Evolutionary conservation across 2,329 filamentous ascomycete species (phyloP), one percentile per base, ranked within the genome.

Genomic region (Aspergillus vadensis): DNA sequence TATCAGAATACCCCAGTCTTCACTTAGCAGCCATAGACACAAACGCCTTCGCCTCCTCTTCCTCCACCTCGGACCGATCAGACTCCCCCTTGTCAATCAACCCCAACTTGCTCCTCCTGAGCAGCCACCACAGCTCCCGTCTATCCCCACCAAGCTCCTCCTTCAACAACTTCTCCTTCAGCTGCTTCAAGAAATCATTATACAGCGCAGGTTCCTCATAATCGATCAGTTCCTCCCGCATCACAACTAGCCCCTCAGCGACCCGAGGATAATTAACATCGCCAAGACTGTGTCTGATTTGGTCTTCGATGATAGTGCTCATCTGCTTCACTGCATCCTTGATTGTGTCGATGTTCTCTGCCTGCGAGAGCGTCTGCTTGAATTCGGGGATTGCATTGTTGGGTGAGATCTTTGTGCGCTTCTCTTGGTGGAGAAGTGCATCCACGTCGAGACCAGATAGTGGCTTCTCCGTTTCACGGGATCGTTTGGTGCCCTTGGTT

Each of bases 361-460:
- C 83, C 1, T 79, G 78, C 1, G 81, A 81, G 15, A 98, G 81
- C 3, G 88, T 84, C 73, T 92, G 91, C 72, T 93, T 96, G 84
- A 97, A 97, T 61, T 94, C 91, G 0, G 95, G 92, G 5, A 98
- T 87, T 1, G 93, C 87, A 65, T 98, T 98, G 9, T 89, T 83
- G 0, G 84, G 74, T 8, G 86, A 84, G 59, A 90, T 87, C 48
- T 79, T 82, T 48, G 70, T 65, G 19, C 71, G 81, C 47, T 78
- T 85, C 58, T 84, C 80, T 60, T 82, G 79, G 49, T 85, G 84
- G n/a, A 98, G 86, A 2, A 98, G 85, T 4, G 87, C 87, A 61
- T 93, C 90, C 41, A 98, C 85, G 69, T 98, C 91, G 43, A 99
- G 87, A 19, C 93, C 93, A 0, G 94, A 98, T 8, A 97, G 85